Base-by-base conservation (phyloP, 148 eudicot genomes). In the Rhododendron henanense region DNA sequence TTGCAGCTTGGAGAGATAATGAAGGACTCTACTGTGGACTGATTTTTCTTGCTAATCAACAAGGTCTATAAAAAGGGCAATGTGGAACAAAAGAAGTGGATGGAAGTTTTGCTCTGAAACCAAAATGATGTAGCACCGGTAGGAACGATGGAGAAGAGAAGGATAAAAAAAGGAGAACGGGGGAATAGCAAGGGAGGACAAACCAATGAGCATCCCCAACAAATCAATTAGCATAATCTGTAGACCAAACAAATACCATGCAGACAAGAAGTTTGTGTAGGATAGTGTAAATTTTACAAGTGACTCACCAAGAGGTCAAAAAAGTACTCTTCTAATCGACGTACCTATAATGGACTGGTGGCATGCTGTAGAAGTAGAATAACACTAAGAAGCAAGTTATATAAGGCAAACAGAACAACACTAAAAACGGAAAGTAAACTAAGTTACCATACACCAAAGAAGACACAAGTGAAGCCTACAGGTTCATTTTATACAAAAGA, bases 391-490 rank as follows among this genome's bases (percentile, higher is more conserved):
- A 48, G 16, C 63, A 84, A 69, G 23, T 23, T 71, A 47, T 28
- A 28, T 28, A 18, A 84, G 31, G n/a, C 18, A 55, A 51, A 50
- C 25, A 59, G 48, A 57, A 55, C 5, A 48, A 0, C 6, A 33
- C n/a, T 4, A 74, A 50, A 71, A 48, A n/a, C 33, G 28, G 13
- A 44, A 51, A 11, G 48, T 28, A 28, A 50, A 33, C 8, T 84
- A 84, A 5, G 50, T 47, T 47, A 47, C 41, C 48, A 80, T 8
- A 44, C 86, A 41, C 82, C 35, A 88, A 33, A 73, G 41, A 59
- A 11, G 2, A 81, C 8, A 57, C 21, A 25, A 48, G 85, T 44
- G 55, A 74, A 79, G 16, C 63, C 55, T 61, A 47, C 18, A 71
- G 4, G 75, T 31, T 45, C 35, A 51, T 74, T 74, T 33, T 48